phyloP scores from a whole-genome alignment of 2,329 filamentous ascomycete species.

The Diaporthe citriasiana region DNA sequence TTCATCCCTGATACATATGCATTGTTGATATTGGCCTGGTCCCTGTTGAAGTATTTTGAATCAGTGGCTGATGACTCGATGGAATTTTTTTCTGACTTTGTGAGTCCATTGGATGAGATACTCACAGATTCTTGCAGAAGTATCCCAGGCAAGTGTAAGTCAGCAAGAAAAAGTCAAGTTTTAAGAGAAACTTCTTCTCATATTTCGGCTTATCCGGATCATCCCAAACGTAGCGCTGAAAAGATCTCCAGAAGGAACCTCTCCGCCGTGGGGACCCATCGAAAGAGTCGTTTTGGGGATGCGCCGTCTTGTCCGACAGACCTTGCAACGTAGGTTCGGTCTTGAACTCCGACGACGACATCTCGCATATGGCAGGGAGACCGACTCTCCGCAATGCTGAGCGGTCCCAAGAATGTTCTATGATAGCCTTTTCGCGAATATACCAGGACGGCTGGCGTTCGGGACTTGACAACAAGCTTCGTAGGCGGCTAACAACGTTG shows the following conservation, averaged over 20 bases:
- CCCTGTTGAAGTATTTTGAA: neutral
- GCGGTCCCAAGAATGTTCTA: neutral
- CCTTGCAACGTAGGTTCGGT: slow-evolving; percentile 3
- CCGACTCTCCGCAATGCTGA: neutral
- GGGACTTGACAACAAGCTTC: neutral
- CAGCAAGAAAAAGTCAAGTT: slow-evolving; percentile 41
- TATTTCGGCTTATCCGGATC: slow-evolving; percentile 47
- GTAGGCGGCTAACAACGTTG: neutral
- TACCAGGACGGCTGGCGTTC: neutral
- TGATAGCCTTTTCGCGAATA: neutral
- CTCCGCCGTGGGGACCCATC: neutral
- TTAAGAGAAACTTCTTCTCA: slow-evolving; percentile 43
- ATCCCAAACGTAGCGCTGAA: slow-evolving; percentile 50
- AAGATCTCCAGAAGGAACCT: slow-evolving; percentile 37
- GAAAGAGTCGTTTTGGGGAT: neutral
- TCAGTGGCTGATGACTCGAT: neutral
- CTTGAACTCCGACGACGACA: neutral
- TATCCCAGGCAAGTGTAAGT: slow-evolving; percentile 40
- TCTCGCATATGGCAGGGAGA: neutral
- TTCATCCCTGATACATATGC: slow-evolving; percentile 43
- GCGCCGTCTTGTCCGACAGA: neutral
- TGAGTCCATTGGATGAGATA: no score
- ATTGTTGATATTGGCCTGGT: slow-evolving; percentile 39
- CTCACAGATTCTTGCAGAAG: slow-evolving; percentile 42
- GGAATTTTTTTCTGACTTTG: neutral